Evolutionary conservation across 1,284 basidiomycete genomes (phyloP), one percentile per base, ranked within the genome.

Genomic region (Caloboletus inedulis): DNA sequence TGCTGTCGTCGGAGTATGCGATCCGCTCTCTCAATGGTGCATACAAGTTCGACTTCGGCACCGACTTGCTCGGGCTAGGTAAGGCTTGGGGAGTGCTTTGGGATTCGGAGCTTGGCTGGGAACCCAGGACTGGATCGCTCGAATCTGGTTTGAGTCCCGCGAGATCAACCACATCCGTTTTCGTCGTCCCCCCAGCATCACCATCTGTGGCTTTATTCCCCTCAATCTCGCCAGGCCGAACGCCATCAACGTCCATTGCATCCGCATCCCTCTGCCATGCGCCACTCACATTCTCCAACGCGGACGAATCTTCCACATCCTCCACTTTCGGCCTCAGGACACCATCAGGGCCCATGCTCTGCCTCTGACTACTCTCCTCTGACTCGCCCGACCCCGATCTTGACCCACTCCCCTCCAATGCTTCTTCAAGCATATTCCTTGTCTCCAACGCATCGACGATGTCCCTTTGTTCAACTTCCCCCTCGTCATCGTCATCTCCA

Each of bases 361-460:
- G 65, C 39, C 61, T 56, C 44, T 63, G 63, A 33, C 68, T 66
- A 50, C 69, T 65, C 43, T 70, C 68, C 25, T 59, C 60, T 5
- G 68, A 65, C 36, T 55, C 68, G 3, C 62, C 62, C 4, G 68
- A 69, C 30, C 59, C 57, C 40, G 54, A 63, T 16, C 53, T 58
- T 43, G 64, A 68, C 18, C 55, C 69, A 29, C 68, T 68, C 21
- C 66, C 67, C 7, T 78, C 77, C 19, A 85, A 66, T 8, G 77
- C 78, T 23, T 84, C 82, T 51, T 80, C 73, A 21, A 87, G 66
- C 6, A 72, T 62, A 14, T 69, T 62, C 9, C 75, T 63, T 6
- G 81, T 74, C 51, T 82, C 81, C 14, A 88, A 72, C 7, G 72
- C 72, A 65, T 89, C 82, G n/a, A 80, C 66, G 10, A 83, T 73